Conservation (phyloP, 2,329 filamentous ascomycete genomes). For the Setomelanomma holmii region DNA sequence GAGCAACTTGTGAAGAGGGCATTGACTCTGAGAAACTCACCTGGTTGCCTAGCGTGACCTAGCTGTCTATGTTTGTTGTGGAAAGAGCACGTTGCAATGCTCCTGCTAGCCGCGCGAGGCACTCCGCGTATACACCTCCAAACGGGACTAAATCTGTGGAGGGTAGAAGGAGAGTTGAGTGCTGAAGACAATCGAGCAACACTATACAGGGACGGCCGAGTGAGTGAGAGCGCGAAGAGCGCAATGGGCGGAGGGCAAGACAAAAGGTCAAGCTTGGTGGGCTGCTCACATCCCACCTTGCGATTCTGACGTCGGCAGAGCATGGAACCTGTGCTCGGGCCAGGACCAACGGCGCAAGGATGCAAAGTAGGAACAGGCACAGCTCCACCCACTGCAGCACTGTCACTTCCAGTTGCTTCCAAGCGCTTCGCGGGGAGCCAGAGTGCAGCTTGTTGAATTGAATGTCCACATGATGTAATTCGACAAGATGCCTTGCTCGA, state of each 20-base stretch:
- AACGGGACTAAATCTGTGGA: not conserved
- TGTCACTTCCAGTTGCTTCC: constrained; percentile 19
- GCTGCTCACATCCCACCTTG: constrained; percentile 24
- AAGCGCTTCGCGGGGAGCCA: constrained; percentile 15
- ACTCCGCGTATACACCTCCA: not conserved
- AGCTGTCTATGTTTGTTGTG: constrained; percentile 6
- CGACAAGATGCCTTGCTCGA: no score
- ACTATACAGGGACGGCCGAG: constrained; percentile 4
- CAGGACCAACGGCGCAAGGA: constrained; percentile 4
- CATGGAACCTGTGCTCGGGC: not conserved
- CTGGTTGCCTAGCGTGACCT: constrained; percentile 4
- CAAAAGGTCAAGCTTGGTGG: constrained; percentile 15
- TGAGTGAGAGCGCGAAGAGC: constrained; percentile 2
- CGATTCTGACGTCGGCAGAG: constrained; percentile 7
- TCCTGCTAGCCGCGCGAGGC: not conserved
- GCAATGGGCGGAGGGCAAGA: constrained; percentile 11
- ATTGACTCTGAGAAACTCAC: constrained; percentile 12
- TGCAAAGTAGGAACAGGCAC: constrained; percentile 8
- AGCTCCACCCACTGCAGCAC: constrained; percentile 21
- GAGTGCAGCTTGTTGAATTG: constrained; percentile 15
- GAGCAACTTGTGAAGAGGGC: not conserved
- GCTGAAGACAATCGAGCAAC: constrained; percentile 1
- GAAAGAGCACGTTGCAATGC: constrained; percentile 15
- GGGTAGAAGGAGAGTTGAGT: not conserved
- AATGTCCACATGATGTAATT: constrained; percentile 29